These are phyloP conservation scores for Syzygium malaccense DNA, from an alignment of 441 rosid species.

Conservation along the genomic window DNA sequence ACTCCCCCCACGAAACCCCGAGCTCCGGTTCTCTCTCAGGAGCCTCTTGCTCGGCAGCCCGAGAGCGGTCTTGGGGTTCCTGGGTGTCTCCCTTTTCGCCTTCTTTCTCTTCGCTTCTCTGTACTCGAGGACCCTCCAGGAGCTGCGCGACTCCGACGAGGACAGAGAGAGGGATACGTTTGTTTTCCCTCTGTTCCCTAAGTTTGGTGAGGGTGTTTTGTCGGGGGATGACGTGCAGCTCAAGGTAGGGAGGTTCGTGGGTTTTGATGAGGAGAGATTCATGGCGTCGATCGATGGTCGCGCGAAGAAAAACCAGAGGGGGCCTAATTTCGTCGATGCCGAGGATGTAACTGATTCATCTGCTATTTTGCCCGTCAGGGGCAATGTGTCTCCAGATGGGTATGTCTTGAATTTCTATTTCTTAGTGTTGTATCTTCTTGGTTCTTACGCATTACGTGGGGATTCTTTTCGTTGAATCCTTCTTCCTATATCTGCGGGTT, in stretches of 20 bases:
- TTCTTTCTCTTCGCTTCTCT: constrained; percentile 30
- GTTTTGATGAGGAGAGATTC: constrained; percentile 18
- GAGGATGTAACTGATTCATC: constrained; percentile 39
- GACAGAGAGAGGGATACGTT: constrained; percentile 35
- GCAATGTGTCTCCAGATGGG: constrained; percentile 88
- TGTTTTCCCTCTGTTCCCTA: constrained; percentile 67
- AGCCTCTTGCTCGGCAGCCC: constrained; percentile 19
- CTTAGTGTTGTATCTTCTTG: background rate
- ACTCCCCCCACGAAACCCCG: constrained; percentile 29
- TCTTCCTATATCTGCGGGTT: background rate
- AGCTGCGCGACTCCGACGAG: constrained; percentile 14
- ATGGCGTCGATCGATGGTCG: constrained; percentile 20
- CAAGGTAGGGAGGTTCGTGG: constrained; percentile 41
- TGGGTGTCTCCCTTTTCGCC: constrained; percentile 53
- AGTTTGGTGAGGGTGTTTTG: constrained; percentile 30
- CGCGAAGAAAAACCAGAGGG: constrained; percentile 17
- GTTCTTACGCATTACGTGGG: background rate
- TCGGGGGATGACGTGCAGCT: constrained; percentile 31
- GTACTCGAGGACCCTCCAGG: constrained; percentile 30
- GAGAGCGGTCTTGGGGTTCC: constrained; percentile 33
- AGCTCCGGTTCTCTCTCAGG: constrained; percentile 20
- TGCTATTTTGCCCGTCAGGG: constrained; percentile 58
- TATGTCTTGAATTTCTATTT: constrained; percentile 15
- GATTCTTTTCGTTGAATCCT: background rate
- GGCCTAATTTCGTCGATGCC: constrained; percentile 21